Conservation (phyloP, 352 stramenopile genomes). For the Pythium sukuiense region DNA sequence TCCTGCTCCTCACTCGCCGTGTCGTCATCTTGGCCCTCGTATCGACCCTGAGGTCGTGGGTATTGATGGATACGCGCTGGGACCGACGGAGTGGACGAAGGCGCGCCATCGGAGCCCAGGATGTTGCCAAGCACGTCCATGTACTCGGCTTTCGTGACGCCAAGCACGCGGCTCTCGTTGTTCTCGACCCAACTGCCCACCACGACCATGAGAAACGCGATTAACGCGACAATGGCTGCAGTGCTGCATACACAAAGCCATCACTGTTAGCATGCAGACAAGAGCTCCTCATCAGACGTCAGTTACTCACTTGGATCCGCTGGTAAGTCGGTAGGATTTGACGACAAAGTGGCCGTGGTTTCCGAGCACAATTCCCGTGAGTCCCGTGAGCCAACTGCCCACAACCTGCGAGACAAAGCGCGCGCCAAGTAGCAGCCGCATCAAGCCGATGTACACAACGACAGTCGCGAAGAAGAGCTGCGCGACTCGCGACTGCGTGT, state of each 20-base stretch:
- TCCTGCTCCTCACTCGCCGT: slow-evolving; percentile 21
- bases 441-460: slow-evolving; percentile 35
- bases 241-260: slow-evolving; percentile 26
- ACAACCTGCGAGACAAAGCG: slow-evolving; percentile 61
- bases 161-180: slow-evolving; percentile 67
- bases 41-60: not conserved
- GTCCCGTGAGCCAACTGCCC: slow-evolving; percentile 59
- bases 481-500: slow-evolving; percentile 35
- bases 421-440: slow-evolving; percentile 42
- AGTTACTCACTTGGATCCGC: slow-evolving; percentile 42
- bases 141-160: slow-evolving; percentile 63
- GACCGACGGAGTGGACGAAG: slow-evolving; percentile 1
- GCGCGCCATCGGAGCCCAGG: slow-evolving; percentile 39
- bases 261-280: not conserved
- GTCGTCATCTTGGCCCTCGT: slow-evolving; percentile 21
- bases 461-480: slow-evolving; percentile 28
- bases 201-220: slow-evolving; percentile 54
- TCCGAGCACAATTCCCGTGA: slow-evolving; percentile 52
- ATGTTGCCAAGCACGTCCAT: slow-evolving; percentile 67
- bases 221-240: slow-evolving; percentile 42
- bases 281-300: not conserved
- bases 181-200: slow-evolving; percentile 72
- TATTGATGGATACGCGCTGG: slow-evolving; percentile 17
- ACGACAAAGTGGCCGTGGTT: slow-evolving; percentile 59
- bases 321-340: slow-evolving; percentile 44